Conservation (phyloP, 306 rosid species). For the Ziziphus jujuba region DNA sequence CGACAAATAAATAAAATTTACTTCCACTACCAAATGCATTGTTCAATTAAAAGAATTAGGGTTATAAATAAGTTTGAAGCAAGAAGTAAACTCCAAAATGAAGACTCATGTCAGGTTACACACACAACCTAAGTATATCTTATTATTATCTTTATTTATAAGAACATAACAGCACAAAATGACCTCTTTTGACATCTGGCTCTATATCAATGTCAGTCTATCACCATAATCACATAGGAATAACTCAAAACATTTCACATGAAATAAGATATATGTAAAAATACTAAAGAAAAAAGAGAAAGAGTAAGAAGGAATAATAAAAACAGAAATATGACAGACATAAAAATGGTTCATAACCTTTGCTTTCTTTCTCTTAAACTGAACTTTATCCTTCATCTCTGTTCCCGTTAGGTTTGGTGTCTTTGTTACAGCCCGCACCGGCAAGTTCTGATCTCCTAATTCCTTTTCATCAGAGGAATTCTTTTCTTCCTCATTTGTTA, state of each 20-base stretch:
- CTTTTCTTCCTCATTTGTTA: constrained; percentile 28
- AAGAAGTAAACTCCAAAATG: too few relatives aligned
- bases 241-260: background rate
- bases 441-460: constrained; percentile 37
- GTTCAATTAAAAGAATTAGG: too few relatives aligned
- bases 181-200: too few relatives aligned
- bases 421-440: constrained; percentile 27
- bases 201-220: too few relatives aligned
- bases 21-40: too few relatives aligned
- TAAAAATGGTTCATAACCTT: constrained; percentile 46
- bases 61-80: too few relatives aligned
- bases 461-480: constrained; percentile 35
- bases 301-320: background rate
- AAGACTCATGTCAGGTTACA: too few relatives aligned
- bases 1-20: too few relatives aligned
- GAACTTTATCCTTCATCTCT: constrained; percentile 56
- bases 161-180: too few relatives aligned
- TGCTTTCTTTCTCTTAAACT: constrained; percentile 76
- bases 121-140: too few relatives aligned
- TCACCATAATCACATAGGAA: background rate
- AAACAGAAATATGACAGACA: background rate
- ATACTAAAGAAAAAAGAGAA: background rate
- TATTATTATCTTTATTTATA: too few relatives aligned
- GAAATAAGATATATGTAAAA: background rate
- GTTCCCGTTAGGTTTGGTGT: constrained; percentile 14